These are phyloP conservation scores for Passiflora organensis DNA, from an alignment of 345 rosid species.

Conservation along the genomic window DNA sequence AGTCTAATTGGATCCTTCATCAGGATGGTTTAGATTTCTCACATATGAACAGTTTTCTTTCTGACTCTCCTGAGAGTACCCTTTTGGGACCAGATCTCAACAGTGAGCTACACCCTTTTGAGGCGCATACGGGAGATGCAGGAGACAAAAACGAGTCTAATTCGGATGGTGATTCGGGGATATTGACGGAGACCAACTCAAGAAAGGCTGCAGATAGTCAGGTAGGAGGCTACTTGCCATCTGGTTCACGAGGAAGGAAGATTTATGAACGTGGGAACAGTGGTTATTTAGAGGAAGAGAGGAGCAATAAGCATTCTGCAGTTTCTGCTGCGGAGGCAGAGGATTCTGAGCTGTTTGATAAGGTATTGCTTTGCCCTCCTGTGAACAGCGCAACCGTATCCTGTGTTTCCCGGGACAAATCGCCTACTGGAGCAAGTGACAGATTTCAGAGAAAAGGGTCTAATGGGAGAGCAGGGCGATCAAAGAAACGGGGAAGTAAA, in stretches of 20 bases:
- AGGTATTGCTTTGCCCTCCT: conserved; percentile 32
- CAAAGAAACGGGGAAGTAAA: conserved; percentile 36
- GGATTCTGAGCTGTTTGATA: conserved; percentile 45
- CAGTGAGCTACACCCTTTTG: too few species aligned
- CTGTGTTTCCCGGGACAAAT: conserved; percentile 33
- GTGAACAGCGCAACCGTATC: too few species aligned
- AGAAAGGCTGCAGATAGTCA: not conserved
- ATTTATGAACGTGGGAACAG: conserved; percentile 25
- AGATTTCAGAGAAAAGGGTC: conserved; percentile 27
- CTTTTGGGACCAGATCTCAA: too few species aligned
- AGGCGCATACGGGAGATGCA: too few species aligned
- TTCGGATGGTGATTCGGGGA: too few species aligned
- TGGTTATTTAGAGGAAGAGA: conserved; percentile 27
- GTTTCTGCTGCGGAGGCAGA: conserved; percentile 32
- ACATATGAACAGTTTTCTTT: too few species aligned
- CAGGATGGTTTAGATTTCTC: too few species aligned
- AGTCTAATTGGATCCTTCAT: too few species aligned
- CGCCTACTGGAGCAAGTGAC: conserved; percentile 26
- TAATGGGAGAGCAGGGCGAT: conserved; percentile 26
- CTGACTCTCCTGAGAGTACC: too few species aligned
- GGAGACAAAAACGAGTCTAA: too few species aligned
- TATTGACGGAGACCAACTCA: not conserved
- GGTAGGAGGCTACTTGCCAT: not conserved
- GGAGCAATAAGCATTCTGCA: conserved; percentile 51
- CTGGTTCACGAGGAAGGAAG: conserved; percentile 36